Evolutionary conservation across 495 filamentous ascomycete species (phyloP).

Genomic region (Talaromyces trachyspermus): DNA sequence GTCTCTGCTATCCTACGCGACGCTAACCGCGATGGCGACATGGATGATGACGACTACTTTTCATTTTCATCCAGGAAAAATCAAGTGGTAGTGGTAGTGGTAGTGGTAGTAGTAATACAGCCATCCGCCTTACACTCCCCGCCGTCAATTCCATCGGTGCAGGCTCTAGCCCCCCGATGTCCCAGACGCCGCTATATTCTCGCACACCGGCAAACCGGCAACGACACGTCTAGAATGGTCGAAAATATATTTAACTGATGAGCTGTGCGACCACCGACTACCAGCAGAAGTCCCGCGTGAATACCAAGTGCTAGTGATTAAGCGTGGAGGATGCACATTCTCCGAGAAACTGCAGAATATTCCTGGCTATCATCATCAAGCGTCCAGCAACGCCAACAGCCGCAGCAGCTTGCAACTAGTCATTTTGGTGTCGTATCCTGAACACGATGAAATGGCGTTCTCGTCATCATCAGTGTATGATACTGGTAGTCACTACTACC

Average conservation of each 20-base stretch:
- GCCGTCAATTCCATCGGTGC: constrained; percentile 67
- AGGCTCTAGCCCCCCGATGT: constrained; percentile 71
- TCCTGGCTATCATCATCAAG: constrained; percentile 59
- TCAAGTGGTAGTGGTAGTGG: too few relatives aligned
- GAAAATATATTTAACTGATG: constrained; percentile 61
- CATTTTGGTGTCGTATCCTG: constrained; percentile 60
- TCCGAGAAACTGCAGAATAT: constrained; percentile 76
- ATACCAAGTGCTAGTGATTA: constrained; percentile 78
- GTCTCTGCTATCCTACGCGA: constrained; percentile 49
- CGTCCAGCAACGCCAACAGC: constrained; percentile 24
- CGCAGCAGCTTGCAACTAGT: constrained; percentile 65
- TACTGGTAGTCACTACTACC: too few relatives aligned
- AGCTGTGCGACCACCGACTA: constrained; percentile 58
- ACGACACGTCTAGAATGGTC: constrained; percentile 53
- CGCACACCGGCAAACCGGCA: constrained; percentile 29
- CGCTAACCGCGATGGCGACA: constrained; percentile 21
- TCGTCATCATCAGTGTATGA: background rate
- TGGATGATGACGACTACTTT: constrained; percentile 11
- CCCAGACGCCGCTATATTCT: constrained; percentile 45
- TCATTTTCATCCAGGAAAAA: too few relatives aligned
- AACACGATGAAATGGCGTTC: background rate
- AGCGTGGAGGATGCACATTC: constrained; percentile 80
- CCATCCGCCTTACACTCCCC: constrained; percentile 44
- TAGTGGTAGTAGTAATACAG: constrained; percentile 1
- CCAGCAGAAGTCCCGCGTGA: constrained; percentile 50